These are phyloP conservation scores for Echium plantagineum DNA, from an alignment of 257 asterid species.

Conservation along the genomic window DNA sequence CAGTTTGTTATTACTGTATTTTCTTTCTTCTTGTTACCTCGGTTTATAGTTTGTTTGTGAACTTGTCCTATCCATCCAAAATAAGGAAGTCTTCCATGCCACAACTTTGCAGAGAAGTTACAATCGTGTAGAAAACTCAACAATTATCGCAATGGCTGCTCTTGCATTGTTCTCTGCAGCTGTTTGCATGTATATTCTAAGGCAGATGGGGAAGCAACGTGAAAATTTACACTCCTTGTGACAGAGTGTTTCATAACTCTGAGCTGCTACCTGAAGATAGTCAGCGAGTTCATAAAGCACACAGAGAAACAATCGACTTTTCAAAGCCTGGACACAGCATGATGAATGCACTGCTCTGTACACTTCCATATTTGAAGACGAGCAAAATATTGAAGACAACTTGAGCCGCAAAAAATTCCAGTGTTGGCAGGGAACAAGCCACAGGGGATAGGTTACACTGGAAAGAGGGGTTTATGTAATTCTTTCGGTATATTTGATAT, in stretches of 20 bases:
- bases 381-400: background rate
- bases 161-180: constrained; percentile 61
- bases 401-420: background rate
- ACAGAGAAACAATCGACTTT: background rate
- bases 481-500: background rate
- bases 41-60: too few species aligned
- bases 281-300: background rate
- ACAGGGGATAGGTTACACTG: background rate
- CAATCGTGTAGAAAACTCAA: constrained; percentile 46
- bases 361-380: background rate
- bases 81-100: background rate
- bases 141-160: constrained; percentile 37
- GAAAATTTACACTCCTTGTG: constrained; percentile 50
- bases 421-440: background rate
- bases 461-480: background rate
- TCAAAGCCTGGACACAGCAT: background rate
- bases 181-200: constrained; percentile 63
- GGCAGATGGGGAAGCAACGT: constrained; percentile 61
- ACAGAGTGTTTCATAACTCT: constrained; percentile 1
- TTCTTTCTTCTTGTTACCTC: too few species aligned
- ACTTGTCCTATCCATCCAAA: background rate
- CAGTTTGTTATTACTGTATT: too few species aligned
- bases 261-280: background rate
- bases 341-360: background rate
- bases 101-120: constrained; percentile 55